phyloP scores from a whole-genome alignment of 352 stramenopile genomes.

The Phytophthora gonapodyides region DNA sequence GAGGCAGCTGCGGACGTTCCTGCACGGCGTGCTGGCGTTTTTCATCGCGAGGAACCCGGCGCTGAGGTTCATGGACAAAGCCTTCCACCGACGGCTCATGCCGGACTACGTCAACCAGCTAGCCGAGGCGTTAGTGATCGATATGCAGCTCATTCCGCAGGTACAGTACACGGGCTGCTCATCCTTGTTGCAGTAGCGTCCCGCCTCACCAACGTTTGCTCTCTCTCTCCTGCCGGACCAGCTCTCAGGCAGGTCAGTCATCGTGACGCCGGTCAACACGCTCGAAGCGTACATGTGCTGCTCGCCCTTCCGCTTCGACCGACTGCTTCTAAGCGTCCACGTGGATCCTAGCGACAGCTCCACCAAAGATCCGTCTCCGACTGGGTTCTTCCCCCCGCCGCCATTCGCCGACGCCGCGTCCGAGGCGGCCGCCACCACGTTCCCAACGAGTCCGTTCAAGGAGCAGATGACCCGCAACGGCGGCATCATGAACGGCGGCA shows the following conservation, averaged over 20 bases:
- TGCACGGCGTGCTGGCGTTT: conserved; percentile 61
- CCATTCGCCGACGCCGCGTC: conserved; percentile 20
- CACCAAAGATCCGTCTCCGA: conserved; percentile 25
- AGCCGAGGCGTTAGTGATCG: conserved; percentile 43
- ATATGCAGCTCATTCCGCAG: conserved; percentile 52
- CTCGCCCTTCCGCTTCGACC: conserved; percentile 50
- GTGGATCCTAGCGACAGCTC: conserved; percentile 45
- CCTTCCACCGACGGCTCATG: conserved; percentile 56
- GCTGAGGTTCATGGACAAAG: conserved; percentile 68
- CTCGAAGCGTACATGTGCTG: conserved; percentile 63
- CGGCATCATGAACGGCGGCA: conserved; percentile 47
- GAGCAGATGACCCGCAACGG: conserved; percentile 62
- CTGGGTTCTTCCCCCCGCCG: conserved; percentile 24
- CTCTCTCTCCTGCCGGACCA: conserved; percentile 6
- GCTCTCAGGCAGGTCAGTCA: conserved; percentile 27
- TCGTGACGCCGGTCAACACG: conserved; percentile 47
- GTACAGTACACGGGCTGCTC: conserved; percentile 26
- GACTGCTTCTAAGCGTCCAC: conserved; percentile 46
- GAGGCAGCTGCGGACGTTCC: conserved; percentile 48
- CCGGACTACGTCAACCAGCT: conserved; percentile 56
- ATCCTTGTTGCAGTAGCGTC: neutral
- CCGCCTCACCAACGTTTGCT: conserved; percentile 6
- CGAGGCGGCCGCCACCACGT: conserved; percentile 21
- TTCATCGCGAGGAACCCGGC: conserved; percentile 52
- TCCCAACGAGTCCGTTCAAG: conserved; percentile 48